These are phyloP conservation scores for Noccaea bulbosa DNA, from an alignment of 345 rosid genomes.

Conservation along the genomic window DNA sequence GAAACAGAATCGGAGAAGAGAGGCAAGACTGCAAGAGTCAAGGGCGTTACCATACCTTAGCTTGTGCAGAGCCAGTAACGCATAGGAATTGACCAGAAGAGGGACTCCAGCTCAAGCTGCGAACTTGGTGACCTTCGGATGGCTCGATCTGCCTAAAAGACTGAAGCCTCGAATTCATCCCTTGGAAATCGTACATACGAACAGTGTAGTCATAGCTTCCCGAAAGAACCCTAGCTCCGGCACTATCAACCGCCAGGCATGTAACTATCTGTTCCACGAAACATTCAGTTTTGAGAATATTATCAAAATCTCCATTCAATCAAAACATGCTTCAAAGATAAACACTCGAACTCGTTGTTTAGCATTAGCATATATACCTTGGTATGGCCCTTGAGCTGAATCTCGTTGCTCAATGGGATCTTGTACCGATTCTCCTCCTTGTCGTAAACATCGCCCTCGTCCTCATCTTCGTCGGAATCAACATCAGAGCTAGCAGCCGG, in stretches of 20 bases:
- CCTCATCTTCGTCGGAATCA: slow-evolving; percentile 59
- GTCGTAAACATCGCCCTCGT: slow-evolving; percentile 50
- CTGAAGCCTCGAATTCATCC: slow-evolving; percentile 86
- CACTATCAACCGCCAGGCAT: slow-evolving; percentile 78
- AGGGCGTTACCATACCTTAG: slow-evolving; percentile 60
- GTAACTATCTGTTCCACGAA: slow-evolving; percentile 71
- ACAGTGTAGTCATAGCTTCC: slow-evolving; percentile 94
- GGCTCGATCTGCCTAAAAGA: slow-evolving; percentile 97
- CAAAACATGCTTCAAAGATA: neutral
- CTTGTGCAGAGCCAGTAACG: slow-evolving; percentile 96
- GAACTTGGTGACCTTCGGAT: slow-evolving; percentile 93
- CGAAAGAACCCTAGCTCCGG: slow-evolving; percentile 94
- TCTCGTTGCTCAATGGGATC: slow-evolving; percentile 83
- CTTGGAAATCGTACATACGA: slow-evolving; percentile 95
- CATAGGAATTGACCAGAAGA: slow-evolving; percentile 82
- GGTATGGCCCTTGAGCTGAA: slow-evolving; percentile 84
- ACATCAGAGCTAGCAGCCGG: slow-evolving; percentile 28
- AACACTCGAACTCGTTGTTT: neutral
- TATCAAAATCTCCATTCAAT: neutral
- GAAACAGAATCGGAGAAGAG: neutral
- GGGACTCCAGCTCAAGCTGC: slow-evolving; percentile 95
- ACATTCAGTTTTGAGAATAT: neutral
- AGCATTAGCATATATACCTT: slow-evolving; percentile 54
- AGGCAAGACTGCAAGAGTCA: too few species aligned
- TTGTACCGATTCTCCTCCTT: slow-evolving; percentile 61